Evolutionary conservation across 805 yeast genomes (phyloP).

Genomic region (Schwanniomyces yamadae): DNA sequence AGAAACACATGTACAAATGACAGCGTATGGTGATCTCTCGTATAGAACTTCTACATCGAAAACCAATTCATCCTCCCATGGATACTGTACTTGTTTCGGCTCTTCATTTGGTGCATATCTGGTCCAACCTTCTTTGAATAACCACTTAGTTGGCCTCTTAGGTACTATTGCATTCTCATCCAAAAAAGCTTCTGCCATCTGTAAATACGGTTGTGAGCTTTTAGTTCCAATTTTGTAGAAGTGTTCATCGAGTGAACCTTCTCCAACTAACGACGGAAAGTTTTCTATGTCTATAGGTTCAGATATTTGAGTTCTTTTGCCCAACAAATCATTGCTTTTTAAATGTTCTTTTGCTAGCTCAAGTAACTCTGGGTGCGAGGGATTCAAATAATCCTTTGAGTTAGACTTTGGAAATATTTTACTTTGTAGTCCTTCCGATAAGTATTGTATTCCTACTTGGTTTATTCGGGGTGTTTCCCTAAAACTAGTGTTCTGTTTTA

Average conservation of each 20-base stretch:
- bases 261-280: constrained; percentile 75
- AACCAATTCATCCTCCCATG: constrained; percentile 68
- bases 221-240: constrained; percentile 66
- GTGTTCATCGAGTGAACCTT: constrained; percentile 73
- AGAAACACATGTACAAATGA: constrained; percentile 79
- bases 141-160: constrained; percentile 53
- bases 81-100: constrained; percentile 63
- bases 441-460: constrained; percentile 78
- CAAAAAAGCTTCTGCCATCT: constrained; percentile 47
- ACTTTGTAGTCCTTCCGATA: constrained; percentile 55
- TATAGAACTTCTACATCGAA: constrained; percentile 91
- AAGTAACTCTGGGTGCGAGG: constrained; percentile 33
- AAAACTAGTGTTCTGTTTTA: too few relatives aligned
- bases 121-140: constrained; percentile 73
- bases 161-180: constrained; percentile 26
- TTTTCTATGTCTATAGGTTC: constrained; percentile 57
- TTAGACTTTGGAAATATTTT: constrained; percentile 56
- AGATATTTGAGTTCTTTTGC: constrained; percentile 64
- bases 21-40: constrained; percentile 69
- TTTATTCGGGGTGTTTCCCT: constrained; percentile 56
- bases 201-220: constrained; percentile 59
- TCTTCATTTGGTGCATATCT: constrained; percentile 56
- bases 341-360: constrained; percentile 62
- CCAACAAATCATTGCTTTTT: constrained; percentile 61
- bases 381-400: constrained; percentile 25